phyloP scores from a whole-genome alignment of 768 basidiomycete genomes.

The Pulveroboletus sp. region DNA sequence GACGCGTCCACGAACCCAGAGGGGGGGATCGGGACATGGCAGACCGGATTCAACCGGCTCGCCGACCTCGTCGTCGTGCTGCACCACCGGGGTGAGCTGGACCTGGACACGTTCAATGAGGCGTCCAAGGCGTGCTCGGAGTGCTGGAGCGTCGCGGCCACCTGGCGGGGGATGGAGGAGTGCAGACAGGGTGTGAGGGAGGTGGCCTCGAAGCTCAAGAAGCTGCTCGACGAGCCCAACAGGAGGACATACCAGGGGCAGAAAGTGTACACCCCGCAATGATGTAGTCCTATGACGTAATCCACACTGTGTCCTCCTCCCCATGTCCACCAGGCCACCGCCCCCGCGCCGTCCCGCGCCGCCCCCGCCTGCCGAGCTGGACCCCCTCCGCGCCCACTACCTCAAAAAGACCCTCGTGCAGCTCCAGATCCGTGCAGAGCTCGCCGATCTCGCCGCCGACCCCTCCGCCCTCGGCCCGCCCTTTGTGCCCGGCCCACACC shows the following conservation, averaged over 20 bases:
- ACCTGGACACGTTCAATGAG: slow-evolving; percentile 71
- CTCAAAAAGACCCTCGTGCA: slow-evolving; percentile 94
- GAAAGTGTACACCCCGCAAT: slow-evolving; percentile 31
- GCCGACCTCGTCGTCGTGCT: slow-evolving; percentile 73
- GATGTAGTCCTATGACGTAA: slow-evolving; percentile 16
- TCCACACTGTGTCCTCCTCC: background rate
- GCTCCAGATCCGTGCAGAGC: slow-evolving; percentile 80
- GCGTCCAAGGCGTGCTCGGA: slow-evolving; percentile 65
- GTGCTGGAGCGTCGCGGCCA: slow-evolving; percentile 70
- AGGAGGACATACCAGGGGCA: slow-evolving; percentile 31
- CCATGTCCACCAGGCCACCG: slow-evolving; percentile 3
- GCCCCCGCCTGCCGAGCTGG: slow-evolving; percentile 39
- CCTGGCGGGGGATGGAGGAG: slow-evolving; percentile 65
- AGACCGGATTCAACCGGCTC: slow-evolving; percentile 59
- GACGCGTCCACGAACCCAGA: slow-evolving; percentile 63
- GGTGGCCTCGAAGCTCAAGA: slow-evolving; percentile 59
- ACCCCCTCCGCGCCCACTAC: slow-evolving; percentile 92
- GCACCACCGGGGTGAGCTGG: slow-evolving; percentile 61
- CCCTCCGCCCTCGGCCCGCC: slow-evolving; percentile 87
- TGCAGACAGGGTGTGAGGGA: slow-evolving; percentile 59
- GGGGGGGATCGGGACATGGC: slow-evolving; percentile 59
- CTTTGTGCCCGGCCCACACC: slow-evolving; percentile 58
- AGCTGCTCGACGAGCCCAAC: slow-evolving; percentile 35
- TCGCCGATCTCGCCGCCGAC: slow-evolving; percentile 58
- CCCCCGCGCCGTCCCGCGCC: slow-evolving; percentile 7